Base-by-base conservation (phyloP, 352 stramenopile species). In the Globisporangium viniferum region DNA sequence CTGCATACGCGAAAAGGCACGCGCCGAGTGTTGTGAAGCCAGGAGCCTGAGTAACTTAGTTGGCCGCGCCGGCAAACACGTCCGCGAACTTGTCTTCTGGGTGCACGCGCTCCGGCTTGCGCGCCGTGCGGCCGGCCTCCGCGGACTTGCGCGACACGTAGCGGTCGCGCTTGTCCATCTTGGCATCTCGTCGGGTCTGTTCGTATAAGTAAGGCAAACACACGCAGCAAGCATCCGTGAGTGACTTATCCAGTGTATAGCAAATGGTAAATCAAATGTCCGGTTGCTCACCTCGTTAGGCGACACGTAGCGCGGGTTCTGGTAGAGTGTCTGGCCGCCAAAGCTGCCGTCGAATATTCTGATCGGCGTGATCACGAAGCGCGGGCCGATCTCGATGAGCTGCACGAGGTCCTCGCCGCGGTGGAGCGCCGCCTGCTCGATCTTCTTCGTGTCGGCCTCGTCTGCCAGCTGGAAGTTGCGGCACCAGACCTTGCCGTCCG, bases 321-420 rank as follows among this genome's bases (percentile, higher is more conserved):
- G 88, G 77, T 98, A 99, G 20, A 99, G 75, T 49, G 97, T 99
- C 75, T 98, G 94, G 33, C 98, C 98, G 49, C 96, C 97, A 78
- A 99, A 99, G 67, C 94, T 99, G 71, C 98, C 98, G 68, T 97
- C 90, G 73, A 99, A 99, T 71, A 99, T 98, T 51, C 98, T 89
- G 70, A 99, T 99, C 15, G 97, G 97, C 63, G 98, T 97, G 51
- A 99, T 89, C 56, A 99, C 97, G 80, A 99, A 99, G 53, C 98
- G 91, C 24, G 98, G 98, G 41, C 98, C 98, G 67, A 99, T 99
- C 84, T 99, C 98, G 53, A 99, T 98, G 1, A 99, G 86, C 69
- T 98, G 96, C 65, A 98, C 97, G 31, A 94, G 83, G 66, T 96
- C 88, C 65, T 96, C 88, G 65, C 88, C 88, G 39, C 84, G 83